Percentiles rank a stretch among this genome's conserved stretches.
Conservation (phyloP, 208 protist species). For the Eutreptiella sp. region DNA sequence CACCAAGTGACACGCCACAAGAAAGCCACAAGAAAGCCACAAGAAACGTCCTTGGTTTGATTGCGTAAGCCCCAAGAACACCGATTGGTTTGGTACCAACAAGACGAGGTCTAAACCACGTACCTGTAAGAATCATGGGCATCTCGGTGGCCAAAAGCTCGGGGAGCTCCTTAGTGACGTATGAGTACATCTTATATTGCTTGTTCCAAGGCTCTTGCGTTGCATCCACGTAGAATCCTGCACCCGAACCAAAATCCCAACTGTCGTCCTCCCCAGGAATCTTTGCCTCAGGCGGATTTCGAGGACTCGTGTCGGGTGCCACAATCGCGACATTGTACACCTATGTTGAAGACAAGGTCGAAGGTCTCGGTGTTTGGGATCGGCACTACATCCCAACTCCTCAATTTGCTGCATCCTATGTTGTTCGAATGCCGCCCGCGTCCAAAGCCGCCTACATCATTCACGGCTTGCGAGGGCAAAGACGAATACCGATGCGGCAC, state of each 20-base stretch:
- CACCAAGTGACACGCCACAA: no score
- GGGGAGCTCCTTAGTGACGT: constrained; percentile 52
- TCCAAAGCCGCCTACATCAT: no score
- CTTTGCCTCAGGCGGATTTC: constrained; percentile 39
- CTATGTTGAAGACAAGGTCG: constrained; percentile 6
- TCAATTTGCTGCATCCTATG: no score
- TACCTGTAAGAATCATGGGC: constrained; percentile 17
- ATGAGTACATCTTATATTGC: constrained; percentile 61
- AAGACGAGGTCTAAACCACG: no score
- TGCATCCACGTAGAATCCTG: constrained; percentile 62
- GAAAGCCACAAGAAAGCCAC: no score
- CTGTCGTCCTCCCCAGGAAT: constrained; percentile 34
- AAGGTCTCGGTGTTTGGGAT: constrained; percentile 36
- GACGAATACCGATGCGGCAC: not conserved
- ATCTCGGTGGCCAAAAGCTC: constrained; percentile 36
- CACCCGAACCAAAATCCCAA: constrained; percentile 55
- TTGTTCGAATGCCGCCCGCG: no score
- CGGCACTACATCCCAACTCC: no score
- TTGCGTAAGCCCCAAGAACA: no score
- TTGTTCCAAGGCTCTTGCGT: constrained; percentile 42
- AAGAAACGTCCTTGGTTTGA: no score
- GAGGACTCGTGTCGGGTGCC: constrained; percentile 26
- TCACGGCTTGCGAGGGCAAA: constrained; percentile 25
- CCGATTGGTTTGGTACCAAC: no score
- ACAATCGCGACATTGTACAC: constrained; percentile 14